Conservation (phyloP, 768 basidiomycete species). For the Tephrocybe sp. region DNA sequence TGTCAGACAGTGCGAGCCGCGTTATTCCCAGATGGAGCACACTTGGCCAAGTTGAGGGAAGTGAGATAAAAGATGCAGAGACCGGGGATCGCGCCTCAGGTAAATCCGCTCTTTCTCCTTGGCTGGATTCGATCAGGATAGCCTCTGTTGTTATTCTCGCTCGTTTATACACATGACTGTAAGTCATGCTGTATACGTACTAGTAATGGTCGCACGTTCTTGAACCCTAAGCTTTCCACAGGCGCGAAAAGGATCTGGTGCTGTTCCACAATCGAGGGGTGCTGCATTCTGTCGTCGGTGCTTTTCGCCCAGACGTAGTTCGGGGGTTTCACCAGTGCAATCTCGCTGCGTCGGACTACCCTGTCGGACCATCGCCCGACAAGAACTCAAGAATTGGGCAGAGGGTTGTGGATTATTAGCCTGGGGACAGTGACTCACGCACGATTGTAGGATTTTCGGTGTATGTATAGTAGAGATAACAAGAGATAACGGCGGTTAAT, state of each 20-base stretch:
- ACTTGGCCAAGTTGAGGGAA: constrained; percentile 68
- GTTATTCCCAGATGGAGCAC: too few relatives aligned
- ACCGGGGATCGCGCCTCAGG: constrained; percentile 81
- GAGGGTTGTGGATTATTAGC: constrained; percentile 18
- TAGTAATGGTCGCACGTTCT: not conserved
- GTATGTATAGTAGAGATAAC: too few relatives aligned
- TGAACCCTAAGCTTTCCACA: constrained; percentile 8
- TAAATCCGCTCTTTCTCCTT: constrained; percentile 30
- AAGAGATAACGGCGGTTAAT: not conserved
- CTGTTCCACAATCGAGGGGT: constrained; percentile 88
- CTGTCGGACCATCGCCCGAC: constrained; percentile 63
- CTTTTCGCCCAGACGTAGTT: constrained; percentile 46
- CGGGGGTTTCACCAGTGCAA: constrained; percentile 91
- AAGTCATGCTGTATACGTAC: constrained; percentile 10
- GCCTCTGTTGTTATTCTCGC: constrained; percentile 30
- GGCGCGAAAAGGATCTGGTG: constrained; percentile 65
- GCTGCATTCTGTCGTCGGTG: constrained; percentile 75
- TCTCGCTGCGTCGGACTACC: constrained; percentile 77
- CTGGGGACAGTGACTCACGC: too few relatives aligned
- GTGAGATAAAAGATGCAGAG: constrained; percentile 87
- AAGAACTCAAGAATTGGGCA: constrained; percentile 66
- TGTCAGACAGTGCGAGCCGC: constrained; percentile 58
- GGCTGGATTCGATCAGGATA: not conserved
- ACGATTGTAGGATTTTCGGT: too few relatives aligned
- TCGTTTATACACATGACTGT: constrained; percentile 91